Evolutionary conservation across 306 rosid genomes (phyloP).

Genomic region (Argentina anserina): DNA sequence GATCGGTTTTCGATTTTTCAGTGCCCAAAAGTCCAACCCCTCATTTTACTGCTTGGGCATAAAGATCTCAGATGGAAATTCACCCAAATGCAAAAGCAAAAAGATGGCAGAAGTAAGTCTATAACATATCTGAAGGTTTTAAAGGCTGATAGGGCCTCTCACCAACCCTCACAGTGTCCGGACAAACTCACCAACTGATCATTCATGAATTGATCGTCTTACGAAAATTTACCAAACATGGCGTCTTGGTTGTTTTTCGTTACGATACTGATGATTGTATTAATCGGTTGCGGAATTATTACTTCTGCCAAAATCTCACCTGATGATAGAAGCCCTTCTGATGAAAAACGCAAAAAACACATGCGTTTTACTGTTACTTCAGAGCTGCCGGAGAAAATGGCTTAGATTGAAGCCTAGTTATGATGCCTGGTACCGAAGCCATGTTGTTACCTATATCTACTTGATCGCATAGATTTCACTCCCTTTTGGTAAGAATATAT

Average conservation of each 20-base stretch:
- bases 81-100: conserved; percentile 12
- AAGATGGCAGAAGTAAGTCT: neutral
- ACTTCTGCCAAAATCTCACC: neutral
- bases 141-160: conserved; percentile 58
- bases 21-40: too few relatives aligned
- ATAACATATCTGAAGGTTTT: conserved; percentile 19
- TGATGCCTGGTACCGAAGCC: too few relatives aligned
- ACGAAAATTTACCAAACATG: neutral
- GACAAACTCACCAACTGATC: conserved; percentile 52
- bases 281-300: neutral
- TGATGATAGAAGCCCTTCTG: neutral
- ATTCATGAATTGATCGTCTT: conserved; percentile 10
- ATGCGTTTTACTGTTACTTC: neutral
- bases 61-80: conserved; percentile 10
- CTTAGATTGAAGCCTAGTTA: neutral
- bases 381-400: neutral
- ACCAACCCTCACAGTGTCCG: conserved; percentile 74
- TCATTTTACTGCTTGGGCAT: neutral
- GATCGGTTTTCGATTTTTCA: too few relatives aligned
- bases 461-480: too few relatives aligned
- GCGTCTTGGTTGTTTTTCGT: neutral
- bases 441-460: too few relatives aligned
- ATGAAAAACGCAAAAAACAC: neutral
- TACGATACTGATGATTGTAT: neutral
- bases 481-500: too few relatives aligned